Percentiles rank a stretch among this genome's conserved stretches.
phyloP scores from a whole-genome alignment of 73 alveolate genomes.

The Uronychia binucleata region DNA sequence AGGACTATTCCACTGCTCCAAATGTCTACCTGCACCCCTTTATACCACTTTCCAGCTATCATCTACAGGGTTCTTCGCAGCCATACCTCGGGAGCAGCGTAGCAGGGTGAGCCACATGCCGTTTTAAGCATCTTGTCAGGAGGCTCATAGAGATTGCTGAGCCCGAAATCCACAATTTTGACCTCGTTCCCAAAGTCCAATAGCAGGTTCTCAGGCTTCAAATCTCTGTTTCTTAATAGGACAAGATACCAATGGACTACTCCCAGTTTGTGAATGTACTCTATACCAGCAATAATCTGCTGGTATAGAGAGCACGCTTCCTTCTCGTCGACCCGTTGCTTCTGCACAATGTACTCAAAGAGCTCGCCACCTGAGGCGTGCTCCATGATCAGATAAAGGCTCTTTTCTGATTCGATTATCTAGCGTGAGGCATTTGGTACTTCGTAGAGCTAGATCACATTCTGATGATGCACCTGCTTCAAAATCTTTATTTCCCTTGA shows the following conservation, averaged over 20 bases:
- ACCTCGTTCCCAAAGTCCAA: constrained; percentile 55
- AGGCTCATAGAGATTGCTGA: constrained; percentile 34
- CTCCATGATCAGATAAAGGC: constrained; percentile 85
- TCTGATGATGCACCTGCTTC: constrained; percentile 73
- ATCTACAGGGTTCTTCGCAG: too few species aligned
- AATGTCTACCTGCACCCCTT: constrained; percentile 68
- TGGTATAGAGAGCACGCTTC: constrained; percentile 74
- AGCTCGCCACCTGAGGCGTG: constrained; percentile 87
- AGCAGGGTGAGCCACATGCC: constrained; percentile 81
- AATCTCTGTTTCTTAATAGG: too few species aligned
- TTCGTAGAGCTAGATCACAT: constrained; percentile 74
- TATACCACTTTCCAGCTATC: constrained; percentile 70
- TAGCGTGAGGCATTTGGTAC: too few species aligned
- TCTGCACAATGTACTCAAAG: constrained; percentile 78
- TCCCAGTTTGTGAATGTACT: constrained; percentile 72
- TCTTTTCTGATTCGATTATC: constrained; percentile 74
- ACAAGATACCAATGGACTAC: too few species aligned
- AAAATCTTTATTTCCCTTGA: constrained; percentile 63
- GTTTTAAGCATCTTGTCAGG: constrained; percentile 48
- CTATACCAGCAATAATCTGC: constrained; percentile 80
- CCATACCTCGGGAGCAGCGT: constrained; percentile 90
- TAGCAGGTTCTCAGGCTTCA: constrained; percentile 90
- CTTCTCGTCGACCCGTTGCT: constrained; percentile 66
- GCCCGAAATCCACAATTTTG: constrained; percentile 63
- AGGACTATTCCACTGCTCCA: constrained; percentile 89